Conservation (phyloP, 176 grass and related monocot species). For the Lolium multiflorum region DNA sequence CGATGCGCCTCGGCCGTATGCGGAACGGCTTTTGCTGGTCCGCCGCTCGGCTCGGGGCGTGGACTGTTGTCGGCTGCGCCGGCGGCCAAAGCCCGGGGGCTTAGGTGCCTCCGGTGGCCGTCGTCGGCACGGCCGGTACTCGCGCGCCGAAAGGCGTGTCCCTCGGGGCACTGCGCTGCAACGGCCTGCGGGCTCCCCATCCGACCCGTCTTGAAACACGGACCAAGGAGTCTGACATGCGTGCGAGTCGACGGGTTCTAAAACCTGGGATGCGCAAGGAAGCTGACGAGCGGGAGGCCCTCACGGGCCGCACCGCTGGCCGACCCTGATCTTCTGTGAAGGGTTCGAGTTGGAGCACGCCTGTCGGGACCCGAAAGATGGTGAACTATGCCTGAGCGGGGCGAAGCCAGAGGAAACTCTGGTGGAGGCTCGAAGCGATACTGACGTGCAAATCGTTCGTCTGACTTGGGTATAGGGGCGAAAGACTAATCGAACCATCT, state of each 20-base stretch:
- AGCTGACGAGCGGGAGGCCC: slow-evolving; percentile 26
- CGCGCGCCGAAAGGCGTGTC: no score
- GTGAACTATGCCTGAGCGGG: slow-evolving; percentile 81
- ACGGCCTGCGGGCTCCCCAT: slow-evolving; percentile 53
- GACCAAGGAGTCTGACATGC: slow-evolving; percentile 89
- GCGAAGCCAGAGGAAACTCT: slow-evolving; percentile 76
- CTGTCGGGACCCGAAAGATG: slow-evolving; percentile 83
- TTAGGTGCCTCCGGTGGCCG: no score
- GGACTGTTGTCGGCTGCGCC: not conserved
- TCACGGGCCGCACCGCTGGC: slow-evolving; percentile 47
- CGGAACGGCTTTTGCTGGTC: slow-evolving; percentile 34
- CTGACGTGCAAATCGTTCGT: slow-evolving; percentile 69
- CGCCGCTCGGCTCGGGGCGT: slow-evolving; percentile 31
- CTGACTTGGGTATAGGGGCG: slow-evolving; percentile 58
- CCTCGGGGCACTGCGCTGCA: slow-evolving; percentile 12
- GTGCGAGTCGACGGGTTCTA: not conserved
- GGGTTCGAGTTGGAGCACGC: slow-evolving; percentile 80
- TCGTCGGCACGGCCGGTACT: no score
- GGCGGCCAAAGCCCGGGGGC: no score
- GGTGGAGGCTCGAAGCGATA: slow-evolving; percentile 72
- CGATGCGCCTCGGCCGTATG: slow-evolving; percentile 48
- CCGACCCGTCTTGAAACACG: slow-evolving; percentile 78
- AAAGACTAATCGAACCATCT: slow-evolving; percentile 82
- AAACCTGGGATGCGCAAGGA: slow-evolving; percentile 36
- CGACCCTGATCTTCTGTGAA: slow-evolving; percentile 64